Percentiles rank a stretch among this genome's conserved stretches.
Conservation (phyloP, 2,329 filamentous ascomycete species). For the Botrytis aclada region DNA sequence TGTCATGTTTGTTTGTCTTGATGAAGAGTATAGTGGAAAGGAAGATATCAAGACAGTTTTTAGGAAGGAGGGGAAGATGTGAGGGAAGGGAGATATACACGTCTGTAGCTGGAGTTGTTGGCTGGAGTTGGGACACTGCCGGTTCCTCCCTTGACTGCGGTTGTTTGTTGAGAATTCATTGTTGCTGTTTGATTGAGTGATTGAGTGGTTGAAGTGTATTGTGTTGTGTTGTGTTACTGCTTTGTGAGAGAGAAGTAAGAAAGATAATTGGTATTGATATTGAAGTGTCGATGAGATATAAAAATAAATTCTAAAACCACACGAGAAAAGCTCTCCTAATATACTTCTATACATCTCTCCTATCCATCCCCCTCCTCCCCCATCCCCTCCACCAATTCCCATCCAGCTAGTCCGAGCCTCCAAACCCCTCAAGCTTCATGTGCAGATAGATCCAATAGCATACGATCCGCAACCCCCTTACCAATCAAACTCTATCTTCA, state of each 20-base stretch:
- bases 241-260: neutral
- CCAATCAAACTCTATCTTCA: neutral
- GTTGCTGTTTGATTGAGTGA: neutral
- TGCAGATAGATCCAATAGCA: neutral
- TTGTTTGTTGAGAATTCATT: constrained; percentile 18
- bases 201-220: neutral
- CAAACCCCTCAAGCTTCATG: neutral
- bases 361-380: neutral
- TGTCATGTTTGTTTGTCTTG: neutral
- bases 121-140: constrained; percentile 28
- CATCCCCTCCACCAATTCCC: neutral
- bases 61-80: neutral
- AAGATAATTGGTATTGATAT: neutral
- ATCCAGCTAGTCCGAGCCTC: neutral
- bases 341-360: neutral
- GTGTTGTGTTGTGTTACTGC: neutral
- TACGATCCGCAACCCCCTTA: neutral
- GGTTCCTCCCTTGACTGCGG: constrained; percentile 28
- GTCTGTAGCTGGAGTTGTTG: constrained; percentile 27
- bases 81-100: constrained; percentile 24
- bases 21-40: neutral
- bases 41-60: no score
- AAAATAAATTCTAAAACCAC: rapidly evolving
- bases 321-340: neutral
- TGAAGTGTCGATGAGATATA: rapidly evolving